Conservation (phyloP, 345 rosid species). For the Hibiscus syriacus region DNA sequence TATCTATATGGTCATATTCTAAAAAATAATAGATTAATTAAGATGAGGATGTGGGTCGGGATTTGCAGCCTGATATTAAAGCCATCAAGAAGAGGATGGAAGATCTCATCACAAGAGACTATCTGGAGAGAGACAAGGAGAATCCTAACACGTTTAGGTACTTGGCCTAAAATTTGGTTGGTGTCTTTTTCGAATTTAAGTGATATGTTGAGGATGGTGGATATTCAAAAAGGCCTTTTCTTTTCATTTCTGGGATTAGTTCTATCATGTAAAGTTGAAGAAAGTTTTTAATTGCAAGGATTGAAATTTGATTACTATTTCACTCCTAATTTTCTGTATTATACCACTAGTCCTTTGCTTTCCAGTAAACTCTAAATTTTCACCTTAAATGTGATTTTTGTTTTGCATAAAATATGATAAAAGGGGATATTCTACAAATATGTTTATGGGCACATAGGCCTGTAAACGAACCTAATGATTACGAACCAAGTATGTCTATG, state of each 20-base stretch:
- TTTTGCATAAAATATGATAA: background rate
- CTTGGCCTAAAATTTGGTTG: conserved; percentile 37
- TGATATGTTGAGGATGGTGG: too few relatives aligned
- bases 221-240: too few relatives aligned
- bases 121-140: conserved; percentile 86
- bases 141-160: conserved; percentile 67
- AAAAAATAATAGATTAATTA: too few relatives aligned
- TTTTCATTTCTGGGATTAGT: background rate
- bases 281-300: too few relatives aligned
- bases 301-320: background rate
- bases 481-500: too few relatives aligned
- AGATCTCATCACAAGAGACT: conserved; percentile 80
- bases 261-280: background rate
- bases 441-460: too few relatives aligned
- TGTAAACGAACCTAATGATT: too few relatives aligned
- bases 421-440: too few relatives aligned
- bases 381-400: too few relatives aligned
- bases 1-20: background rate
- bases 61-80: conserved; percentile 83
- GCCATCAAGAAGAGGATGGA: conserved; percentile 94
- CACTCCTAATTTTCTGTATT: background rate
- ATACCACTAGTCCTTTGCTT: background rate
- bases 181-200: too few relatives aligned
- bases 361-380: background rate
- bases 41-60: background rate